Conservation (phyloP, 345 rosid species). For the Aquilaria sinensis region DNA sequence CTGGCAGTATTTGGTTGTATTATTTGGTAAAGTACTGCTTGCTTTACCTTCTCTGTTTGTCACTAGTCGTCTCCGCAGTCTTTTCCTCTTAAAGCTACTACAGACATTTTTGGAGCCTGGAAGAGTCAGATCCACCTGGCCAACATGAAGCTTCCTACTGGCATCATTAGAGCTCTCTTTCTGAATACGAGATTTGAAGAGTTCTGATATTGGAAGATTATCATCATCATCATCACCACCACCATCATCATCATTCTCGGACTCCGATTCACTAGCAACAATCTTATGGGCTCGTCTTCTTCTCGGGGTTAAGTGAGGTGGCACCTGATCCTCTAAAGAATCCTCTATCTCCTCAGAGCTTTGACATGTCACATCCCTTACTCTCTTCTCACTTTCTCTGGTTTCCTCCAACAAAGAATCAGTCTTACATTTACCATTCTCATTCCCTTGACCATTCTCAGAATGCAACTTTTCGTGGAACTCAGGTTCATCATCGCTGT, state of each 20-base stretch:
- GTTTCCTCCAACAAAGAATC: slow-evolving; percentile 10
- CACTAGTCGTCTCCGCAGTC: slow-evolving; percentile 29
- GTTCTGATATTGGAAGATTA: slow-evolving; percentile 34
- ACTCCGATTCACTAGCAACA: slow-evolving; percentile 55
- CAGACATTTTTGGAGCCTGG: slow-evolving; percentile 10
- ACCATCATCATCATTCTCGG: slow-evolving; percentile 44
- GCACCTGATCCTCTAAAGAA: slow-evolving; percentile 16
- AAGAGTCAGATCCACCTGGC: slow-evolving; percentile 4
- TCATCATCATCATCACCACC: slow-evolving; percentile 38
- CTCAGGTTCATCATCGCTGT: slow-evolving; percentile 41
- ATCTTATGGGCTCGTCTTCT: slow-evolving; percentile 47
- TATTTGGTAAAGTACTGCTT: slow-evolving; percentile 7
- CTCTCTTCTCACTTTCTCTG: slow-evolving; percentile 15
- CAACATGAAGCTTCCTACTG: slow-evolving; percentile 11
- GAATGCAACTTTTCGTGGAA: background rate
- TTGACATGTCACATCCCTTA: slow-evolving; percentile 8
- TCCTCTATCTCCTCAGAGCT: slow-evolving; percentile 30
- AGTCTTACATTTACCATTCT: slow-evolving; percentile 4
- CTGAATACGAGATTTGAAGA: slow-evolving; percentile 28
- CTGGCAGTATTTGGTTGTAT: slow-evolving; percentile 14
- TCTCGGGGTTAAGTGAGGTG: slow-evolving; percentile 24
- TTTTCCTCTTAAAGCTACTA: slow-evolving; percentile 12
- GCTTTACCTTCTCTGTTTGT: slow-evolving; percentile 31
- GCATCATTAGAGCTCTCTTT: slow-evolving; percentile 11
- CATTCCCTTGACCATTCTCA: slow-evolving; percentile 8